Evolutionary conservation across 1,139 yeast species (phyloP).

Genomic region (Kodamaea fungicola): DNA sequence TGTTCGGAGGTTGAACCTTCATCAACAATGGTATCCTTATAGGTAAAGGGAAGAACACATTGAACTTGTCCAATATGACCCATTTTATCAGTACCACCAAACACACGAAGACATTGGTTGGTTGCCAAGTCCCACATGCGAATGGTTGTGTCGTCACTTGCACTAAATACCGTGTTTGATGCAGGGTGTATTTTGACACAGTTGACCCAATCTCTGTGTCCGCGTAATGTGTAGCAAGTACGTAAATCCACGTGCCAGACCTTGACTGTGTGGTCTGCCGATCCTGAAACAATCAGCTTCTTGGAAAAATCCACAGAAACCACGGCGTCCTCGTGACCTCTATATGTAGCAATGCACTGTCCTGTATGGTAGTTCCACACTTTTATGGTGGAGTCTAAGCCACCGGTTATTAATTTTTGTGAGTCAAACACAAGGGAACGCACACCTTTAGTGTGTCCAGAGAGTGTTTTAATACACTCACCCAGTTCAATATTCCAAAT

Average conservation of each 20-base stretch:
- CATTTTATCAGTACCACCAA: slow-evolving; percentile 68
- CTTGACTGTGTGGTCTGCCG: slow-evolving; percentile 87
- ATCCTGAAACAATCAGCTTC: slow-evolving; percentile 85
- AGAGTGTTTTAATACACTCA: slow-evolving; percentile 67
- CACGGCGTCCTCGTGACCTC: slow-evolving; percentile 89
- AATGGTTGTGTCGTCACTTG: slow-evolving; percentile 88
- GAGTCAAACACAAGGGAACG: slow-evolving; percentile 81
- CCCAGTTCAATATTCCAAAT: slow-evolving; percentile 88
- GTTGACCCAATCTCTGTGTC: slow-evolving; percentile 91
- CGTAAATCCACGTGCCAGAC: slow-evolving; percentile 96
- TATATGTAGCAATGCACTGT: slow-evolving; percentile 85
- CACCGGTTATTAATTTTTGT: slow-evolving; percentile 86
- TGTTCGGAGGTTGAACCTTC: slow-evolving; percentile 19
- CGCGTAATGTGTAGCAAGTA: slow-evolving; percentile 87
- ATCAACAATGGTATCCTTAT: slow-evolving; percentile 49
- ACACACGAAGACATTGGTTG: slow-evolving; percentile 73
- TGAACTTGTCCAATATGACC: slow-evolving; percentile 88
- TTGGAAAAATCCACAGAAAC: slow-evolving; percentile 75
- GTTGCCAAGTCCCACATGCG: slow-evolving; percentile 91
- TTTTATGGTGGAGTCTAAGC: slow-evolving; percentile 84
- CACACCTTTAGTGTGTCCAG: slow-evolving; percentile 85
- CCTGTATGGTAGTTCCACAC: slow-evolving; percentile 97
- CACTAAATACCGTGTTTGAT: slow-evolving; percentile 77
- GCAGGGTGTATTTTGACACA: slow-evolving; percentile 81
- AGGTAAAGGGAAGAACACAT: slow-evolving; percentile 78